phyloP scores from a whole-genome alignment of 306 rosid genomes.

The Urtica urens region DNA sequence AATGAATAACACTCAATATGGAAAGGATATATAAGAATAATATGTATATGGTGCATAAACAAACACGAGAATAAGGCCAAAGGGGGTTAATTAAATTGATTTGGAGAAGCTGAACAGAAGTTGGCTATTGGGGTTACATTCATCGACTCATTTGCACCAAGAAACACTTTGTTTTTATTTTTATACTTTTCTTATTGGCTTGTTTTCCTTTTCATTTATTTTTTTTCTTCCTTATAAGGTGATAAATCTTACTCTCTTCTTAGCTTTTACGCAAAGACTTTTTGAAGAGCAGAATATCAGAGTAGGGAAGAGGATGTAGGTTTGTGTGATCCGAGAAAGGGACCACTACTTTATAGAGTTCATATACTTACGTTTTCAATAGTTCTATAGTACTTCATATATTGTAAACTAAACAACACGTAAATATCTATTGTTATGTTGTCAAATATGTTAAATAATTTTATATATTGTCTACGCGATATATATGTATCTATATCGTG shows the following conservation, averaged over 20 bases:
- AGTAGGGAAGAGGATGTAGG: conserved; percentile 21
- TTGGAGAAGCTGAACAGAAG: neutral
- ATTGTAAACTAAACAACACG: no score
- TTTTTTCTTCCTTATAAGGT: conserved; percentile 1
- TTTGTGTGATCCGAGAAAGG: conserved; percentile 47
- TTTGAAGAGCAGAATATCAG: conserved; percentile 27
- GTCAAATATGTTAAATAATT: no score
- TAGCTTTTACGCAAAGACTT: conserved; percentile 61
- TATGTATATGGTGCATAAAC: conserved; percentile 6
- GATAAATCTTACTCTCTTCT: conserved; percentile 17
- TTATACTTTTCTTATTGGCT: neutral
- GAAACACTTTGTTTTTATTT: conserved; percentile 8
- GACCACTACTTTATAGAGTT: conserved; percentile 22
- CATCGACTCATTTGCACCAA: conserved; percentile 25
- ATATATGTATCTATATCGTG: no score
- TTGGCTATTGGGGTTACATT: conserved; percentile 18
- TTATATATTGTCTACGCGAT: no score
- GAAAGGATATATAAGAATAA: no score
- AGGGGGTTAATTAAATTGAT: conserved; percentile 14
- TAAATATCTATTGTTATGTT: no score
- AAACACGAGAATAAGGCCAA: conserved; percentile 5
- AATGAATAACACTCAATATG: no score
- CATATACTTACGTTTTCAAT: neutral
- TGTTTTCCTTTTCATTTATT: neutral
- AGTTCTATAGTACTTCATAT: neutral